Evolutionary conservation across 2,329 filamentous ascomycete genomes (phyloP).

Genomic region (Penicillium polonicum): DNA sequence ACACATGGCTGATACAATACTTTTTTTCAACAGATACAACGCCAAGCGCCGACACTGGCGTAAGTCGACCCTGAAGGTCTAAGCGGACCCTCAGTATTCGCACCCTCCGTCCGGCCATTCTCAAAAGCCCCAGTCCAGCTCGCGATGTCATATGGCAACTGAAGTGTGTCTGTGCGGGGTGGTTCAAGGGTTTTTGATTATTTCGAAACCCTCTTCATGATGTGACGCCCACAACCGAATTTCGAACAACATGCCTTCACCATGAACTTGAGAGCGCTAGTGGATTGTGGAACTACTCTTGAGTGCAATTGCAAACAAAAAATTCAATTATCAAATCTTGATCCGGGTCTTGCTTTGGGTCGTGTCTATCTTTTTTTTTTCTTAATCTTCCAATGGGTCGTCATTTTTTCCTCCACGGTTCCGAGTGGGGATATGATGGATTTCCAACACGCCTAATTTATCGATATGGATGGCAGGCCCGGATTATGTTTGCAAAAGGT

Average conservation of each 20-base stretch:
- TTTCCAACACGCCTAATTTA: not conserved
- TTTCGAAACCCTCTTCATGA: conserved; percentile 24
- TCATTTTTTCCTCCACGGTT: conserved; percentile 4
- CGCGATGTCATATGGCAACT: conserved; percentile 25
- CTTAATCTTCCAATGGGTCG: conserved; percentile 5
- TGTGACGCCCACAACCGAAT: conserved; percentile 19
- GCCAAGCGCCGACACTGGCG: conserved; percentile 99
- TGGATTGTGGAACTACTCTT: conserved; percentile 25
- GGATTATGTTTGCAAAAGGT: conserved; percentile 6
- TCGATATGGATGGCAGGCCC: conserved; percentile 2
- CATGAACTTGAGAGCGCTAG: conserved; percentile 24
- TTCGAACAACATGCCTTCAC: conserved; percentile 9
- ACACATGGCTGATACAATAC: conserved; percentile 4
- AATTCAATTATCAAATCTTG: conserved; percentile 13
- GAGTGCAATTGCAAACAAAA: conserved; percentile 16
- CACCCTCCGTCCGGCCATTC: conserved; percentile 46
- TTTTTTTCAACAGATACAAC: conserved; percentile 75
- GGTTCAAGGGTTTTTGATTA: conserved; percentile 24
- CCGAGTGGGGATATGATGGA: conserved; percentile 5
- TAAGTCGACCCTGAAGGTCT: conserved; percentile 99
- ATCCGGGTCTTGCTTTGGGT: conserved; percentile 9
- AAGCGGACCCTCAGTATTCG: conserved; percentile 49
- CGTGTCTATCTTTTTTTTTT: not conserved
- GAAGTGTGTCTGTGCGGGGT: conserved; percentile 22
- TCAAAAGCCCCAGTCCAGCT: conserved; percentile 25